These are phyloP conservation scores for Solanum piurae DNA, from an alignment of 257 asterid genomes.

Conservation along the genomic window DNA sequence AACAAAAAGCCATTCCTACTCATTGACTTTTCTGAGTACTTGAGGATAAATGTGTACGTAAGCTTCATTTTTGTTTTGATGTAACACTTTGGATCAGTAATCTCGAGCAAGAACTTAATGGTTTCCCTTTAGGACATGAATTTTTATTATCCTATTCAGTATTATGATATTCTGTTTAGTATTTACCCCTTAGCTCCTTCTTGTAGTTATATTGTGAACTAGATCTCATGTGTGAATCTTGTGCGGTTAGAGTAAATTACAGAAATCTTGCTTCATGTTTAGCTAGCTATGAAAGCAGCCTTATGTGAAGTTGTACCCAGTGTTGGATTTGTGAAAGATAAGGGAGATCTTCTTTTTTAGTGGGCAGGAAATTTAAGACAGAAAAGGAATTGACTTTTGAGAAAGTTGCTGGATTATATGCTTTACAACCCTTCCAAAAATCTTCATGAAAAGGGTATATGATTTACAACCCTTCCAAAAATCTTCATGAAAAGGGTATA, in stretches of 20 bases:
- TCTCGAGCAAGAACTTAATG: neutral
- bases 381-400: neutral
- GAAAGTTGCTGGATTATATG: neutral
- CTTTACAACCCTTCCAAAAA: neutral
- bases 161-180: neutral
- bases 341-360: neutral
- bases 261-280: neutral
- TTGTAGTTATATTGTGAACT: neutral
- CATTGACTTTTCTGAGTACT: slow-evolving; percentile 77
- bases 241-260: neutral
- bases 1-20: slow-evolving; percentile 70
- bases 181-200: neutral
- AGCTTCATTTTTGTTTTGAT: neutral
- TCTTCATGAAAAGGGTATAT: neutral
- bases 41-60: slow-evolving; percentile 69
- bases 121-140: neutral
- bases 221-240: neutral
- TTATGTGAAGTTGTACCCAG: neutral
- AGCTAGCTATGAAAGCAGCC: neutral
- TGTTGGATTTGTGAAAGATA: neutral
- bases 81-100: neutral
- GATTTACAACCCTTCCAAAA: neutral
- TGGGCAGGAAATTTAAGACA: neutral
- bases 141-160: neutral
- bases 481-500: neutral